phyloP scores from a whole-genome alignment of 148 eudicot species.

The Cornus florida region DNA sequence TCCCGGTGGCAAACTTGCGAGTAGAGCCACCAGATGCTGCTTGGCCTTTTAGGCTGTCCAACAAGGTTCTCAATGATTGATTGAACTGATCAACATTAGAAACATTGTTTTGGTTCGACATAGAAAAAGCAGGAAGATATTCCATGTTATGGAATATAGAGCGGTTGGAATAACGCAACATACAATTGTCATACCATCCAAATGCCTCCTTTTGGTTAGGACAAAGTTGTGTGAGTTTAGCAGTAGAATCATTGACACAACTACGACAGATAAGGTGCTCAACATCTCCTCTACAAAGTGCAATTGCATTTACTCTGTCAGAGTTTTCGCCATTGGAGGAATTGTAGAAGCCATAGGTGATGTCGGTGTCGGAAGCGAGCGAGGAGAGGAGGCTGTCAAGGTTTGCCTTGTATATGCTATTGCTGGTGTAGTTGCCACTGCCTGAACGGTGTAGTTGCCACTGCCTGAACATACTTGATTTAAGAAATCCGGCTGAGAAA shows the following conservation, averaged over 20 bases:
- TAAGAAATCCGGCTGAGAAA: conserved; percentile 3
- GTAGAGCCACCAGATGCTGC: conserved; percentile 33
- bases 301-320: conserved; percentile 34
- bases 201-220: conserved; percentile 23
- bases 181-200: conserved; percentile 33
- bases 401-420: conserved; percentile 31
- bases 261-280: conserved; percentile 2
- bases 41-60: conserved; percentile 14
- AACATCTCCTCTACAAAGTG: conserved; percentile 49
- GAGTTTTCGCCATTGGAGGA: conserved; percentile 22
- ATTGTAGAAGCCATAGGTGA: conserved; percentile 36
- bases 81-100: conserved; percentile 6
- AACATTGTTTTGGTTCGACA: not conserved
- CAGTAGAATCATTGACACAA: conserved; percentile 23
- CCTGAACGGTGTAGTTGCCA: conserved; percentile 27
- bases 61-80: conserved; percentile 8
- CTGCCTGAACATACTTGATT: not conserved
- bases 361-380: conserved; percentile 29
- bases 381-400: conserved; percentile 37
- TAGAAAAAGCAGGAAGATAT: too few species aligned
- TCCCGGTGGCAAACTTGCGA: conserved; percentile 34
- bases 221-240: conserved; percentile 1
- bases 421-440: conserved; percentile 25
- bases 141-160: conserved; percentile 8
- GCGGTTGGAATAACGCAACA: conserved; percentile 33